phyloP scores from a whole-genome alignment of 495 filamentous ascomycete genomes.

The Tuber indicum region DNA sequence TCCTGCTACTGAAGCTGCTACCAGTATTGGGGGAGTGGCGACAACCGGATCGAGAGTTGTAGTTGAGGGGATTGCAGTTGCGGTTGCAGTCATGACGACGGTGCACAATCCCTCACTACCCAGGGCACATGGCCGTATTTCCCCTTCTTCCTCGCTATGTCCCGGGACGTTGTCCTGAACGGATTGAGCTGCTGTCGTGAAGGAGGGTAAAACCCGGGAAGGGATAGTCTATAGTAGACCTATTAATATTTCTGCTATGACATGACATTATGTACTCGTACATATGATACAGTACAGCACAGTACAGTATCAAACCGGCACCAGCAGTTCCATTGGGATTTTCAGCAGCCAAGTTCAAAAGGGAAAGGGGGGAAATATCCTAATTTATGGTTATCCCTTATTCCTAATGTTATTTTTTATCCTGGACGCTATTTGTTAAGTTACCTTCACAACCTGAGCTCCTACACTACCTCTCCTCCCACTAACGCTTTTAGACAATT shows the following conservation, averaged over 20 bases:
- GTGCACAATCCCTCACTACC: not conserved
- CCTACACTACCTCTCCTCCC: not conserved
- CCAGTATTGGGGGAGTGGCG: not conserved
- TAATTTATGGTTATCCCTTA: not conserved
- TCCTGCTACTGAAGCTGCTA: slow-evolving; percentile 19
- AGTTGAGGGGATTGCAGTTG: not conserved
- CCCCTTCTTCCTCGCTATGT: not conserved
- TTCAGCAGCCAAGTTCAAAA: not conserved
- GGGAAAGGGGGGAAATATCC: not conserved
- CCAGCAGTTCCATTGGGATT: not conserved
- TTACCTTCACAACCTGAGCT: too few species aligned
- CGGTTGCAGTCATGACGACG: not conserved
- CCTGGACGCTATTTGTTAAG: too few species aligned
- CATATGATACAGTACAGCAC: too few species aligned
- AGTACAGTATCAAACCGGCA: too few species aligned
- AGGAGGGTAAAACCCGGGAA: not conserved
- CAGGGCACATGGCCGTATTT: not conserved
- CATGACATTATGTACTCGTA: too few species aligned
- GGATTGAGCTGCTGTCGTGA: not conserved
- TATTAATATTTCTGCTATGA: not conserved
- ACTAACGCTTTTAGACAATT: not conserved
- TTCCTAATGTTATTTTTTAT: not conserved
- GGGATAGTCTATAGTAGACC: not conserved
- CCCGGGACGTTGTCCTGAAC: not conserved
- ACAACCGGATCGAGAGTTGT: not conserved